These are phyloP conservation scores for Candida buenavistaensis DNA, from an alignment of 1,139 yeast species.

Conservation along the genomic window DNA sequence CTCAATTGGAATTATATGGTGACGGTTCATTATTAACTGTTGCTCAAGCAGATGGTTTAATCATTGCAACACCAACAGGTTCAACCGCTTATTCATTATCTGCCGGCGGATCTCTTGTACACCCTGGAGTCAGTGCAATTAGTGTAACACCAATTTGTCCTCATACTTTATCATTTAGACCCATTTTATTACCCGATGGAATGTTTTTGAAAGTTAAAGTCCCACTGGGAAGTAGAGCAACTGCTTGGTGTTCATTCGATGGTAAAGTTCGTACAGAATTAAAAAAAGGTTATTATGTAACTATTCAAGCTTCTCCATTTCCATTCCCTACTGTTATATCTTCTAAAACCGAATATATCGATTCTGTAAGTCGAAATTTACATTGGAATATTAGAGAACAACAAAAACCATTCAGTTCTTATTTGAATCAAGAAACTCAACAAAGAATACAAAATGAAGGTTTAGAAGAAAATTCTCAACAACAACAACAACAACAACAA, in stretches of 20 bases:
- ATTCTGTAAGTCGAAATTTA: constrained; percentile 77
- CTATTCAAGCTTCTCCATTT: constrained; percentile 74
- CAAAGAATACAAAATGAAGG: constrained; percentile 11
- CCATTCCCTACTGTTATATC: constrained; percentile 86
- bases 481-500: not conserved
- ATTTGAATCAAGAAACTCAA: constrained; percentile 13
- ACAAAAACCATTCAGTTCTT: constrained; percentile 63
- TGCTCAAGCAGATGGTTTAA: constrained; percentile 89
- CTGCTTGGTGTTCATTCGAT: constrained; percentile 92
- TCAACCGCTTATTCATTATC: constrained; percentile 88
- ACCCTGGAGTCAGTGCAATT: constrained; percentile 86
- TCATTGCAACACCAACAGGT: constrained; percentile 89
- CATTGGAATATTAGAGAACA: constrained; percentile 86
- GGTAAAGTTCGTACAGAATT: constrained; percentile 78
- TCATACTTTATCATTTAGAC: constrained; percentile 84
- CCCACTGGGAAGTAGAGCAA: constrained; percentile 64
- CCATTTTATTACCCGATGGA: constrained; percentile 82
- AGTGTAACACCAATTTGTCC: constrained; percentile 93
- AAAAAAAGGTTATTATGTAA: constrained; percentile 71
- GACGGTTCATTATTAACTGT: constrained; percentile 78
- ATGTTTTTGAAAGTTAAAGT: constrained; percentile 77
- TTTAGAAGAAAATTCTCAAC: too few relatives aligned
- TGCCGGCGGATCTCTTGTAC: constrained; percentile 89
- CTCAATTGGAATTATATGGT: constrained; percentile 80
- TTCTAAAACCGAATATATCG: constrained; percentile 75